Base-by-base conservation (phyloP, 768 basidiomycete genomes). In the Podaxis sp. region DNA sequence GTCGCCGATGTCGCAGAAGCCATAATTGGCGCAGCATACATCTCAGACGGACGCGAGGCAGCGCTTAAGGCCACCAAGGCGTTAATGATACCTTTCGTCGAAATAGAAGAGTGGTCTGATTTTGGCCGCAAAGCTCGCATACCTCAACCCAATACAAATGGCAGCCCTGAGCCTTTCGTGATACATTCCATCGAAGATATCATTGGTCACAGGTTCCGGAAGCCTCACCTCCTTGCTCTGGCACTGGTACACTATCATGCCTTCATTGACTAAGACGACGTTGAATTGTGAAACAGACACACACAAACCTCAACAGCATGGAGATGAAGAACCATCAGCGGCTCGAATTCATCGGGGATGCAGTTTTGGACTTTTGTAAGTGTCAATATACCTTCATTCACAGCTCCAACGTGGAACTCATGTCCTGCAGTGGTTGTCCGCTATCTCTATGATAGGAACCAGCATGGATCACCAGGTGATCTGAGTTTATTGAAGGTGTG, bases 1-100 rank as follows among this genome's bases (percentile, higher is more conserved):
- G 78, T 93, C 28, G 92, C 93, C 52, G 93, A 95, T 72, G 89
- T 93, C 46, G 82, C 84, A 7, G 93, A 95, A 72, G 90, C 93
- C 3, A 84, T 94, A 61, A 85, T 93, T 27, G 93, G 88, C 36
- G 92, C 91, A 16, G 90, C 89, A 4, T 93, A 87, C 68, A 76
- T 90, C 48, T 84, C 87, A 23, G 88, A 88, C 10, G 92, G 91
- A 55, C 77, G 79, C 52, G 87, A 90, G 55, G 71, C 73, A 18
- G 92, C 88, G 5, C 79, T 92, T 50, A 79, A 79, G 62, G 83
- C 79, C 23, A 79, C 82, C 46, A 90, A 89, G 68, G 79, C 79
- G 23, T 74, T 95, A 66, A 79, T 82, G 55, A 73, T 94, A 38
- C 84, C 86, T 1, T 74, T 92, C n/a, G 79, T 81, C 2, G 74